Percentiles rank a stretch among this genome's conserved stretches.
phyloP scores from a whole-genome alignment of 371 early-diverging fungal genomes.

The Rhizomucor pusillus region DNA sequence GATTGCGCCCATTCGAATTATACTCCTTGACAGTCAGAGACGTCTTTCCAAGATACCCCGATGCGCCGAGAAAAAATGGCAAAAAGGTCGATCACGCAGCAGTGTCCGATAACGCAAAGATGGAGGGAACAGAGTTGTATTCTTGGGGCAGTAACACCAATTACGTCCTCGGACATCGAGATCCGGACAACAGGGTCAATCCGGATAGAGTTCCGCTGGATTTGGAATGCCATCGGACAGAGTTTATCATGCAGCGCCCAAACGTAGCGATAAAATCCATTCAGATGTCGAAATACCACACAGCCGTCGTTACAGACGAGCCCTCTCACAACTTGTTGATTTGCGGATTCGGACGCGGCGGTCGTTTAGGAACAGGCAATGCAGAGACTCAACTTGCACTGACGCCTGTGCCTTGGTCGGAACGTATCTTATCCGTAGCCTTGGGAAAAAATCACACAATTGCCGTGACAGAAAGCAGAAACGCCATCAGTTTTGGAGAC shows the following conservation, averaged over 20 bases:
- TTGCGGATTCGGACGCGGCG: constrained; percentile 76
- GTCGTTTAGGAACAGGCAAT: constrained; percentile 67
- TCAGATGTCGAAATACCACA: constrained; percentile 72
- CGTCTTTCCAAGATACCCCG: not conserved
- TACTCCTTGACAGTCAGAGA: constrained; percentile 15
- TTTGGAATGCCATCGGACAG: constrained; percentile 25
- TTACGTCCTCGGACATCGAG: constrained; percentile 66
- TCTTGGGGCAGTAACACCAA: constrained; percentile 79
- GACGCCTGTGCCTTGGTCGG: constrained; percentile 50
- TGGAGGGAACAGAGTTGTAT: constrained; percentile 60
- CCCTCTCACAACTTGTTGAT: constrained; percentile 43
- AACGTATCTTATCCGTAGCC: constrained; percentile 48
- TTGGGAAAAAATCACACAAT: constrained; percentile 76
- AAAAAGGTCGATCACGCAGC: constrained; percentile 4
- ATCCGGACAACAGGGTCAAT: constrained; percentile 59
- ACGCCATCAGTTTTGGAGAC: constrained; percentile 59
- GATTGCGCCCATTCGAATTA: constrained; percentile 27
- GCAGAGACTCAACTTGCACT: constrained; percentile 54
- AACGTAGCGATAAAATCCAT: constrained; percentile 35
- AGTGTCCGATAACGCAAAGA: not conserved
- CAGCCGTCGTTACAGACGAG: constrained; percentile 58
- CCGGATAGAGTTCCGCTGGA: constrained; percentile 66
- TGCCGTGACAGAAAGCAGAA: constrained; percentile 53
- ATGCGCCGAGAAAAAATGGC: not conserved
- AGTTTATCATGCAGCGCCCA: constrained; percentile 24